Conservation (phyloP, 2,329 filamentous ascomycete genomes). For the Xylariales sp. region DNA sequence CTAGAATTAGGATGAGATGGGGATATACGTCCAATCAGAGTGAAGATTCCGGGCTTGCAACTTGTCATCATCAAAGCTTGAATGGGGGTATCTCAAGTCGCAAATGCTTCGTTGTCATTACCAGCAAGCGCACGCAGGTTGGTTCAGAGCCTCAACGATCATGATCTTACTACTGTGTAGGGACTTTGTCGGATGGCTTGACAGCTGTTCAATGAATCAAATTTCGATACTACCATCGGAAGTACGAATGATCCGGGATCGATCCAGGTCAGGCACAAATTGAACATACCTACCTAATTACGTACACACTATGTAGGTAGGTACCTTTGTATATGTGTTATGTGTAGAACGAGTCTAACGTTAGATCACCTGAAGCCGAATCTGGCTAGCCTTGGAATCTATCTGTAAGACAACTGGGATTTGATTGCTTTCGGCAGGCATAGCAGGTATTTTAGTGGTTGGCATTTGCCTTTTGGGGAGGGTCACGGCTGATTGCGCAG, state of each 20-base stretch:
- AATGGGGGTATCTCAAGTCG: no score
- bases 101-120: not conserved
- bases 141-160: not conserved
- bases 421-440: not conserved
- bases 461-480: not conserved
- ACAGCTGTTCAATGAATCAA: not conserved
- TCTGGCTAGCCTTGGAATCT: not conserved
- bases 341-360: not conserved
- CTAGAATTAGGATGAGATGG: no score
- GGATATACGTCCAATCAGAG: no score
- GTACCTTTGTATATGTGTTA: not conserved
- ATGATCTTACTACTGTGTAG: not conserved
- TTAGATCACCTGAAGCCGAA: not conserved
- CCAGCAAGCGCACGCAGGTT: not conserved
- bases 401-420: not conserved
- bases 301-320: not conserved
- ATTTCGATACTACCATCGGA: not conserved
- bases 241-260: not conserved
- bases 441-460: not conserved
- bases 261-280: not conserved
- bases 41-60: no score
- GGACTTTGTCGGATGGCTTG: no score
- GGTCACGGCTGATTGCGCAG: not conserved
- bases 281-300: not conserved
- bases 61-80: no score